Evolutionary conservation across 1,139 yeast species (phyloP).

Genomic region (Candida mesenterica): DNA sequence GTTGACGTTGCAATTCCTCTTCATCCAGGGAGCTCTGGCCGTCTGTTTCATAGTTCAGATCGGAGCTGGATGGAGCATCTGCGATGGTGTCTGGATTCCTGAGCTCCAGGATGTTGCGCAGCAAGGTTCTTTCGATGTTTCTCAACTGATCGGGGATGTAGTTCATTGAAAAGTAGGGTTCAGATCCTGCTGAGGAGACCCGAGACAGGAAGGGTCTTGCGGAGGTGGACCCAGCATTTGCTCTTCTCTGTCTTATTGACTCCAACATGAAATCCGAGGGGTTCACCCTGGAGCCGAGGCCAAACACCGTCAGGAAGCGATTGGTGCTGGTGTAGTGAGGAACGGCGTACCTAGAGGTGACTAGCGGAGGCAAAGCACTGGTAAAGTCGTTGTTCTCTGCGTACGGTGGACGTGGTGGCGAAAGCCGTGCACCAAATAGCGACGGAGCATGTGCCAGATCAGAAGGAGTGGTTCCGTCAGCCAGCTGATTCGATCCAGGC

Average conservation of each 20-base stretch:
- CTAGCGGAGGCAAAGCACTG: conserved; percentile 5
- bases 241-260: neutral
- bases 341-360: conserved; percentile 3
- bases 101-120: neutral
- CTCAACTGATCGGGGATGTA: conserved; percentile 10
- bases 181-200: neutral
- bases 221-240: conserved; percentile 1
- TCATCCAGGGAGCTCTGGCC: conserved; percentile 8
- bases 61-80: conserved; percentile 1
- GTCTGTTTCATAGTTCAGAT: conserved; percentile 8
- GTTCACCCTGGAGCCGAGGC: conserved; percentile 14
- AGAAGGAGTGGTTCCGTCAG: no score
- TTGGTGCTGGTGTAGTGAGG: conserved; percentile 5
- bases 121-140: conserved; percentile 5
- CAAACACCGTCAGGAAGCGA: conserved; percentile 8
- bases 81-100: neutral
- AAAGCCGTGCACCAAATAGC: conserved; percentile 1
- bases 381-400: neutral
- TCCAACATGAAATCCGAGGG: conserved; percentile 14
- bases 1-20: no score
- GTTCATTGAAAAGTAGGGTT: conserved; percentile 4
- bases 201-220: conserved; percentile 1
- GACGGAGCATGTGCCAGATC: neutral
- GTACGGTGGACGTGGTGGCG: neutral
- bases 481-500: no score